These are phyloP conservation scores for Millerozyma acaciae DNA, from an alignment of 805 yeast species.

Conservation along the genomic window DNA sequence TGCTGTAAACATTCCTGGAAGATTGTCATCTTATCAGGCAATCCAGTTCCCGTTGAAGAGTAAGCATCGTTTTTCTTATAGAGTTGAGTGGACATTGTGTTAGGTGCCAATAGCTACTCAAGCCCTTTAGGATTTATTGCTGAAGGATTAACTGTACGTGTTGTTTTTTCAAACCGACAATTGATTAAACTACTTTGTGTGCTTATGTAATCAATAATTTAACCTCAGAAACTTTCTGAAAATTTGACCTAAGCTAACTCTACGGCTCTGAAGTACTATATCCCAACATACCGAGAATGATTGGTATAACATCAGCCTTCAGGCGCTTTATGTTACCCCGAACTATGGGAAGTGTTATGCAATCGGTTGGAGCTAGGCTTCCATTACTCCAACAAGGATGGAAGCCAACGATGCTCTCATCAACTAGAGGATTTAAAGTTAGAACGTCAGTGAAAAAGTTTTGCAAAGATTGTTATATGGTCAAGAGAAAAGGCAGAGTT, in stretches of 20 bases:
- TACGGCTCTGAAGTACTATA: too few species aligned
- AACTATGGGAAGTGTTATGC: constrained; percentile 9
- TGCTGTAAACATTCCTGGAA: constrained; percentile 92
- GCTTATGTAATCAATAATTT: constrained; percentile 6
- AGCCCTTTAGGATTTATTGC: not conserved
- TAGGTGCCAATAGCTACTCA: not conserved
- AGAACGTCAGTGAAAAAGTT: constrained; percentile 90
- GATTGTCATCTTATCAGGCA: constrained; percentile 95
- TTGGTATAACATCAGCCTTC: constrained; percentile 15
- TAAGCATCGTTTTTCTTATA: constrained; percentile 81
- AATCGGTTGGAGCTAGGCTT: too few species aligned
- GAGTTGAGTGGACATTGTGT: constrained; percentile 70
- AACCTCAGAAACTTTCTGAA: too few species aligned
- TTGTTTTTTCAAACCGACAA: constrained; percentile 9
- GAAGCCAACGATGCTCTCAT: too few species aligned
- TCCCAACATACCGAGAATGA: constrained; percentile 15
- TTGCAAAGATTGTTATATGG: constrained; percentile 85
- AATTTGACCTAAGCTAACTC: not conserved
- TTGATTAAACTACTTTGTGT: constrained; percentile 1
- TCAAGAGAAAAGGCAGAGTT: constrained; percentile 91
- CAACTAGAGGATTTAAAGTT: constrained; percentile 84
- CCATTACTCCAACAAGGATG: too few species aligned
- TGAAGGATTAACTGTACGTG: constrained; percentile 11
- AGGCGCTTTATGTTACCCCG: constrained; percentile 14
- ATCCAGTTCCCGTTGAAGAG: constrained; percentile 50